Percentiles rank a stretch among this genome's conserved stretches.
Evolutionary conservation across 345 rosid species (phyloP).

Genomic region (Cardamine chenopodiifolia): DNA sequence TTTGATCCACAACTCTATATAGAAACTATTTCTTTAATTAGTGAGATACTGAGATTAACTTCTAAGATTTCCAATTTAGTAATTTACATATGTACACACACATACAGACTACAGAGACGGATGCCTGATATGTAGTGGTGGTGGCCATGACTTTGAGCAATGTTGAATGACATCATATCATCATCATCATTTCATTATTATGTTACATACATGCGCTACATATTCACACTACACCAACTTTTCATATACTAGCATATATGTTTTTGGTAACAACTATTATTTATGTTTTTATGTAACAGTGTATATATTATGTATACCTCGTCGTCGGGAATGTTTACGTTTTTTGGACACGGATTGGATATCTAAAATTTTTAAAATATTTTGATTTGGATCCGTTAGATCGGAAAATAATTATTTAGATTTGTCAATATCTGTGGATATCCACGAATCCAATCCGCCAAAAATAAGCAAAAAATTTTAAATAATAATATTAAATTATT

Average conservation of each 20-base stretch:
- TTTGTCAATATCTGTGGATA: too few relatives aligned
- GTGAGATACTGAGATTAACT: slow-evolving; percentile 30
- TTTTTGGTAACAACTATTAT: not conserved
- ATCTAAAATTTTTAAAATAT: too few relatives aligned
- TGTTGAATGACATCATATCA: slow-evolving; percentile 49
- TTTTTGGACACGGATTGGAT: too few relatives aligned
- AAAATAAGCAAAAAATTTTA: too few relatives aligned
- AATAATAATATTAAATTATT: too few relatives aligned
- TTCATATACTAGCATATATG: slow-evolving; percentile 1
- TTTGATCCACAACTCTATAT: slow-evolving; percentile 28
- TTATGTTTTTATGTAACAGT: not conserved
- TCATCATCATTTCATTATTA: slow-evolving; percentile 25
- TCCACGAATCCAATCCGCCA: too few relatives aligned
- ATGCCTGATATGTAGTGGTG: slow-evolving; percentile 23
- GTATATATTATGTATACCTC: not conserved
- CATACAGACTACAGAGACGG: not conserved
- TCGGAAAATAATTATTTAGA: too few relatives aligned
- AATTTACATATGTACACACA: not conserved
- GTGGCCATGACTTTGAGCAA: slow-evolving; percentile 51
- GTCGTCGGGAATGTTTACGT: not conserved
- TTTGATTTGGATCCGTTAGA: too few relatives aligned
- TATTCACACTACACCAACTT: slow-evolving; percentile 29
- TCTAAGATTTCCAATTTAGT: slow-evolving; percentile 42
- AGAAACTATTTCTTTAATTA: slow-evolving; percentile 2
- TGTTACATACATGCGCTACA: slow-evolving; percentile 18